Percentiles rank a stretch among this genome's conserved stretches.
Evolutionary conservation across 208 protist genomes (phyloP).

Genomic region (Trypanosoma brucei): DNA sequence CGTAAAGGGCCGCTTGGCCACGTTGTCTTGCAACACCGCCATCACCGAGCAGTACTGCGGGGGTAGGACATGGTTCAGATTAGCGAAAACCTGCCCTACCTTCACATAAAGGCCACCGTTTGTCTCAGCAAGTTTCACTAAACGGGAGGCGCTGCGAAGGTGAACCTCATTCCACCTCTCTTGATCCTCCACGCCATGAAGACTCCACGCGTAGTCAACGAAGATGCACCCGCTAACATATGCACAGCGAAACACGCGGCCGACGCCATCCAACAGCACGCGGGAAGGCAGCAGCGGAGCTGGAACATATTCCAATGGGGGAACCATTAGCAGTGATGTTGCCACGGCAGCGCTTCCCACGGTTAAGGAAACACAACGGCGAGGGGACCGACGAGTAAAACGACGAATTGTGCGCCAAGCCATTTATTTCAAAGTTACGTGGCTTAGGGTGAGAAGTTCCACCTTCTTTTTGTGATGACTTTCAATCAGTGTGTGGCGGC

Average conservation of each 20-base stretch:
- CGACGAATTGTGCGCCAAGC: slow-evolving; percentile 14
- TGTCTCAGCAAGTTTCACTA: slow-evolving; percentile 70
- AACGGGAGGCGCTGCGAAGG: slow-evolving; percentile 60
- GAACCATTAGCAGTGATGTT: slow-evolving; percentile 39
- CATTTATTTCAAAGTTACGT: neutral
- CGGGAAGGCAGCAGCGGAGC: slow-evolving; percentile 49
- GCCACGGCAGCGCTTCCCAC: slow-evolving; percentile 19
- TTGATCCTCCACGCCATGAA: slow-evolving; percentile 34
- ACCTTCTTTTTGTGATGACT: too few relatives aligned
- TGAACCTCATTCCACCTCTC: slow-evolving; percentile 75
- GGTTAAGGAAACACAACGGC: slow-evolving; percentile 19
- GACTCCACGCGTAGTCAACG: slow-evolving; percentile 64
- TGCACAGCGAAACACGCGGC: slow-evolving; percentile 69
- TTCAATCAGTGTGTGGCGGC: too few relatives aligned
- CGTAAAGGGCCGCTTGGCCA: slow-evolving; percentile 60
- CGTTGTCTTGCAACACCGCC: slow-evolving; percentile 77
- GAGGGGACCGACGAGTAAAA: slow-evolving; percentile 22
- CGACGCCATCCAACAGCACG: slow-evolving; percentile 77
- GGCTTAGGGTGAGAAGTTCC: too few relatives aligned
- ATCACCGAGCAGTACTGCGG: slow-evolving; percentile 82
- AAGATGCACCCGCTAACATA: slow-evolving; percentile 61
- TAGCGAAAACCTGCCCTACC: slow-evolving; percentile 92
- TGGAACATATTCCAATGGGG: slow-evolving; percentile 69
- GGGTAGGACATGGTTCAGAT: slow-evolving; percentile 91
- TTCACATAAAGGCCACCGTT: slow-evolving; percentile 95